These are phyloP conservation scores for Citrus sp. DNA, from an alignment of 345 rosid genomes.

Conservation along the genomic window DNA sequence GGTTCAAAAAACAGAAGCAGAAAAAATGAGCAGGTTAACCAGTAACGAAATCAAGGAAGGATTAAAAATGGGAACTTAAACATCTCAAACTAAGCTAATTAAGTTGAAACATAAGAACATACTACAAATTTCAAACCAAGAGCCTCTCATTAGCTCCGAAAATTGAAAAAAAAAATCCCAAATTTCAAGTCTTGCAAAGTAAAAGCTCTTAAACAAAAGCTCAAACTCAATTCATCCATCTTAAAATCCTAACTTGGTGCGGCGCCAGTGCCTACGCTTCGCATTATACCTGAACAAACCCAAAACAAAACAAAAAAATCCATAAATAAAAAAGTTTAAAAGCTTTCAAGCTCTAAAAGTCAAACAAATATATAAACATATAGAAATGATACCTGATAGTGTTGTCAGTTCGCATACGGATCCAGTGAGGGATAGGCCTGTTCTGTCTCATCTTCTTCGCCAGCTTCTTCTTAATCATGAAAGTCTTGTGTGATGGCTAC, in stretches of 20 bases:
- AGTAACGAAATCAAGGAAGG: background rate
- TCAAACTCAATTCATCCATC: constrained; percentile 12
- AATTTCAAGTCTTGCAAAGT: constrained; percentile 5
- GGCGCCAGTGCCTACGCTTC: constrained; percentile 77
- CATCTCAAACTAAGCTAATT: background rate
- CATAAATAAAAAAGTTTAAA: background rate
- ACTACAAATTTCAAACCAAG: background rate
- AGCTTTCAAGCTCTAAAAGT: background rate
- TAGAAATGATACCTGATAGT: constrained; percentile 43
- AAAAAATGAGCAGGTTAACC: background rate
- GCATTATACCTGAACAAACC: constrained; percentile 53
- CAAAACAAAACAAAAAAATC: background rate
- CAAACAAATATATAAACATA: background rate
- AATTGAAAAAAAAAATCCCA: background rate
- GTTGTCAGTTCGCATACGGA: constrained; percentile 65
- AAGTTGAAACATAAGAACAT: background rate
- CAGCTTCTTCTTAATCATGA: constrained; percentile 57
- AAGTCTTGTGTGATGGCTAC: constrained; percentile 47
- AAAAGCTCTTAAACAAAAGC: background rate
- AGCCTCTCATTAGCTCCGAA: background rate
- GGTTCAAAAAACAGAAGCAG: background rate
- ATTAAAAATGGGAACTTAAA: background rate
- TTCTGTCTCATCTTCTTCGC: constrained; percentile 80
- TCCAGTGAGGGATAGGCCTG: constrained; percentile 77
- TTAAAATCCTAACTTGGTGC: constrained; percentile 59